A percentile compares a stretch with the other conserved stretches of the same genome.
Conservation (phyloP, 2,329 filamentous ascomycete genomes). For the Ophiostoma sp. region DNA sequence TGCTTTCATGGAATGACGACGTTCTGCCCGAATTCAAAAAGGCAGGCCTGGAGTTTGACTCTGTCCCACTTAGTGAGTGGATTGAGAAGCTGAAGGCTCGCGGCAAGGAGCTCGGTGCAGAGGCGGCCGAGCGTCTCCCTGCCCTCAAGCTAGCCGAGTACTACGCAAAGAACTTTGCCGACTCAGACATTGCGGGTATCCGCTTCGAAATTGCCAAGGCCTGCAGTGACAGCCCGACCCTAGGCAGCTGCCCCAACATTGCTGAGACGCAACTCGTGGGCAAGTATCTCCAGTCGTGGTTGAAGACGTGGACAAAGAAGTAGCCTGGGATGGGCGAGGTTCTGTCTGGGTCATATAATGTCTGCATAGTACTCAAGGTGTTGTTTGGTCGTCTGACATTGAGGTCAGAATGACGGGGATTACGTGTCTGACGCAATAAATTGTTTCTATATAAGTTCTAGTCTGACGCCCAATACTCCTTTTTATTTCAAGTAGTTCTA, state of each 20-base stretch:
- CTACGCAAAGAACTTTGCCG: slow-evolving; percentile 20
- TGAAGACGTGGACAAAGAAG: slow-evolving; percentile 23
- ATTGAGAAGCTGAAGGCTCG: slow-evolving; percentile 19
- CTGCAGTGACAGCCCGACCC: slow-evolving; percentile 21
- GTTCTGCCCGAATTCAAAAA: slow-evolving; percentile 44
- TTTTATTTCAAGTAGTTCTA: not conserved
- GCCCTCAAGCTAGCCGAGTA: slow-evolving; percentile 27
- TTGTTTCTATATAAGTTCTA: not conserved
- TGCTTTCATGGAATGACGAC: slow-evolving; percentile 47
- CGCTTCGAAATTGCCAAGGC: slow-evolving; percentile 22
- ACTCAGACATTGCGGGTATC: slow-evolving; percentile 14
- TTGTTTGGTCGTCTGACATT: not conserved
- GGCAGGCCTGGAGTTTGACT: slow-evolving; percentile 43
- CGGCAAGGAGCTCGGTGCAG: slow-evolving; percentile 18
- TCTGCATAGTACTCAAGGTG: not conserved
- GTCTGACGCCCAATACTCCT: not conserved
- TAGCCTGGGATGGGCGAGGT: not conserved
- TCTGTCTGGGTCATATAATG: not conserved
- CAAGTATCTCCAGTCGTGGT: slow-evolving; percentile 25
- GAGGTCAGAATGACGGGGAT: not conserved
- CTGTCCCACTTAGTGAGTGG: slow-evolving; percentile 43
- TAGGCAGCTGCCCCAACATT: slow-evolving; percentile 22
- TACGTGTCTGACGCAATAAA: not conserved
- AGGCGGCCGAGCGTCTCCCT: slow-evolving; percentile 22
- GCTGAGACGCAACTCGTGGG: slow-evolving; percentile 19